Evolutionary conservation across 345 rosid species (phyloP), one percentile per base, ranked within the genome.

Genomic region (Raphanus sativus): DNA sequence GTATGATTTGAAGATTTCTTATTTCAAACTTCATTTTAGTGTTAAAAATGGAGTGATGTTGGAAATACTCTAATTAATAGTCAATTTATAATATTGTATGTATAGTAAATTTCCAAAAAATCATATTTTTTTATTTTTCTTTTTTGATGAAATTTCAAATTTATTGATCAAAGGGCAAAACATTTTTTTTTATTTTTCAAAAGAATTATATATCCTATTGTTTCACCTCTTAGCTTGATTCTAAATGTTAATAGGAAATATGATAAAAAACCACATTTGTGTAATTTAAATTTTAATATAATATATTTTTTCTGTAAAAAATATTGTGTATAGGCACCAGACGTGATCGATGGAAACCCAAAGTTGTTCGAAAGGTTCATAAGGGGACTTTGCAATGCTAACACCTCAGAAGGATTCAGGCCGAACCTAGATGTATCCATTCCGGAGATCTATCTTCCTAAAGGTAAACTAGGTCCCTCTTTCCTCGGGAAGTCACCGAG

Each of bases 321-420:
- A 4, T 6, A 71, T 45, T 16, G 15, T 73, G 21, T 50, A 30
- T 54, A 88, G 89, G 91, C 88, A 40, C 91, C 91, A 0, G 87
- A 87, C 1, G 73, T 84, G 30, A 74, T 90, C 2, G 45, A 16
- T 10, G 80, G 70, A 0, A 75, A 83, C 56, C 84, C 82, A 66
- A 74, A 78, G 58, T 70, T 84, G 6, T 86, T 81, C 59, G 80
- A 67, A 69, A 86, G 71, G 28, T 83, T 87, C 32, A 86, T 88
- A 69, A 36, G 86, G 8, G 87, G 85, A 45, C 78, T 85, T 4
- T 86, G 91, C 88, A 86, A 85, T 70, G 89, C 88, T 8, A 88
- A 88, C 32, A 85, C 86, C 16, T 86, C 89, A 0, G 87, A 88
- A 79, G 73, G 84, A 38, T 86, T 86, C 65, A 54, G 86, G 42